A percentile compares a stretch with the other conserved stretches of the same genome.
phyloP scores from a whole-genome alignment of 2,329 filamentous ascomycete genomes.

The Pyrenophora tritici-repentis region DNA sequence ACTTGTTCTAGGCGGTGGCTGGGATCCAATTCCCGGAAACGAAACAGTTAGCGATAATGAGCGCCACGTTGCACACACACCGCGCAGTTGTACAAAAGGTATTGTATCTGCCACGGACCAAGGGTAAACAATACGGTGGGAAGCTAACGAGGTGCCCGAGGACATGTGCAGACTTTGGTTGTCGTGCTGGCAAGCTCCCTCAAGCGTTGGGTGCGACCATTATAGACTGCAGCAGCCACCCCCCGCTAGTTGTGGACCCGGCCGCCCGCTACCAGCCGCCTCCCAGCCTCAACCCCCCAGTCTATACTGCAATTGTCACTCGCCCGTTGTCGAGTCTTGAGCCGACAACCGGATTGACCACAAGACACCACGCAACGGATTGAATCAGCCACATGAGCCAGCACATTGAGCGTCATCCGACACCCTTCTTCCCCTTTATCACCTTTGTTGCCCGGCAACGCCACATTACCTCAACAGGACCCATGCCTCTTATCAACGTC shows the following conservation, averaged over 20 bases:
- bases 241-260: constrained; percentile 12
- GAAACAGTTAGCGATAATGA: not conserved
- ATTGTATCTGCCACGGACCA: not conserved
- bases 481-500: not conserved
- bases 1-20: constrained; percentile 21
- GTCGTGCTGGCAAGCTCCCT: not conserved
- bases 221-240: not conserved
- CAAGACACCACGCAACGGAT: not conserved
- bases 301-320: not conserved
- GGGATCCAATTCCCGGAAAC: constrained; percentile 9
- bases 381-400: not conserved
- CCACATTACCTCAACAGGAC: constrained; percentile 4
- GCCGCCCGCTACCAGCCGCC: constrained; percentile 8
- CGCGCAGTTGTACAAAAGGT: constrained; percentile 2
- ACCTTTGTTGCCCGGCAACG: constrained; percentile 12
- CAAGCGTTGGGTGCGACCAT: constrained; percentile 6
- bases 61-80: constrained; percentile 4
- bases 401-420: not conserved
- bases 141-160: too few species aligned
- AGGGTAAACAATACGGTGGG: constrained; percentile 3
- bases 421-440: not conserved
- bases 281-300: constrained; percentile 7
- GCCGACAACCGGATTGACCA: not conserved
- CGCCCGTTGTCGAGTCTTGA: not conserved
- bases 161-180: not conserved